A percentile compares a stretch with the other conserved stretches of the same genome.
Evolutionary conservation across 148 eudicot genomes (phyloP).

Genomic region (Oxyria digyna): DNA sequence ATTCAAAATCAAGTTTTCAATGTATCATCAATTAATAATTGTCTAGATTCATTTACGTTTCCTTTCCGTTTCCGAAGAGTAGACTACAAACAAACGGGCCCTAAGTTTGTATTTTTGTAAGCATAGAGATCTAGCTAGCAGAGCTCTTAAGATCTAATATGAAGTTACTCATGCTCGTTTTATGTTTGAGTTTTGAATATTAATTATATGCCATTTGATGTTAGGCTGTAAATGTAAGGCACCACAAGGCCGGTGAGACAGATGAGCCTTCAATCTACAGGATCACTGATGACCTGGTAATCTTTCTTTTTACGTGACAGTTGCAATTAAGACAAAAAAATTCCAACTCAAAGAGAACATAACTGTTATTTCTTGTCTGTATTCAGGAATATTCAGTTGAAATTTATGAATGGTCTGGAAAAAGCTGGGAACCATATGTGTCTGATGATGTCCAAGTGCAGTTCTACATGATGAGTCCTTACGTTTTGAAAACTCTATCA

Average conservation of each 20-base stretch:
- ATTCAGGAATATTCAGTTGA: slow-evolving; percentile 75
- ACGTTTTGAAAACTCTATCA: slow-evolving; percentile 71
- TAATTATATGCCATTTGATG: not conserved
- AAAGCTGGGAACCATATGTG: slow-evolving; percentile 77
- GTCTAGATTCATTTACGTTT: no score
- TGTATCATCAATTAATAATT: no score
- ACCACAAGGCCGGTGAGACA: slow-evolving; percentile 64
- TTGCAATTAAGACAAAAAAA: not conserved
- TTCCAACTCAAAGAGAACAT: not conserved
- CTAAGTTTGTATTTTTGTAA: not conserved
- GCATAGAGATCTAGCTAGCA: not conserved
- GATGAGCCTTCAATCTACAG: slow-evolving; percentile 76
- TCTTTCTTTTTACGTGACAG: not conserved
- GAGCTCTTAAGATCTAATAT: not conserved
- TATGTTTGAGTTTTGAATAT: not conserved
- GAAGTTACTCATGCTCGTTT: not conserved
- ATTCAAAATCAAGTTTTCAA: no score
- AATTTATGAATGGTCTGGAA: slow-evolving; percentile 81
- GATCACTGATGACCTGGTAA: slow-evolving; percentile 85
- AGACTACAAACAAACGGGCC: no score
- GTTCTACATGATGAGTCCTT: slow-evolving; percentile 94
- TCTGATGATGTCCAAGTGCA: slow-evolving; percentile 55
- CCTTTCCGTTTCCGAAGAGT: no score
- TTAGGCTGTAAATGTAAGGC: slow-evolving; percentile 68
- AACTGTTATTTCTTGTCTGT: not conserved